These are phyloP conservation scores for Kuraishia molischiana DNA, from an alignment of 805 yeast genomes.

Conservation along the genomic window DNA sequence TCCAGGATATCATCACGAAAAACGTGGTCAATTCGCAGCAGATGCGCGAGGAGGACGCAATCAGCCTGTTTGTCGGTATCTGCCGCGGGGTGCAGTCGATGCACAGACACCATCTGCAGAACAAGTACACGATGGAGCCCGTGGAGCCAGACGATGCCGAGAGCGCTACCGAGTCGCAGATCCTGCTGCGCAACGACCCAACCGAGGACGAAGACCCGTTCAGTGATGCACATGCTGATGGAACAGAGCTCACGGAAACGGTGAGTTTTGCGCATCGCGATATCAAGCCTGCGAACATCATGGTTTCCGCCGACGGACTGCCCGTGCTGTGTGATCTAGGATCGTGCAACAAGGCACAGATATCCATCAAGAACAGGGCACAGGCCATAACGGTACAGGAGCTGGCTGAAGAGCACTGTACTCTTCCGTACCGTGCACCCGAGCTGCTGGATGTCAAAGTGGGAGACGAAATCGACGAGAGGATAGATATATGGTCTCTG, in stretches of 20 bases:
- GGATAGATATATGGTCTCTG: constrained; percentile 83
- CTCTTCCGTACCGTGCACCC: constrained; percentile 84
- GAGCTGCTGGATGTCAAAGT: constrained; percentile 74
- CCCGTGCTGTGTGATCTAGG: constrained; percentile 85
- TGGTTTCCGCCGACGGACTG: constrained; percentile 63
- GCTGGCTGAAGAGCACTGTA: constrained; percentile 74
- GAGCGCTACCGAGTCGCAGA: constrained; percentile 7
- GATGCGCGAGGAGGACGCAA: constrained; percentile 55
- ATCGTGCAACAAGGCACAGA: constrained; percentile 58
- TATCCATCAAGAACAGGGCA: constrained; percentile 44
- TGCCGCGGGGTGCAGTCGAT: constrained; percentile 67
- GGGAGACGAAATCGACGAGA: constrained; percentile 56
- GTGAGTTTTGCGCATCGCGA: constrained; percentile 80
- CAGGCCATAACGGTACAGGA: constrained; percentile 75
- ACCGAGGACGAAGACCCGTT: constrained; percentile 5
- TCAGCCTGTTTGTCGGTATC: constrained; percentile 54
- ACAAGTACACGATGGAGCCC: constrained; percentile 8
- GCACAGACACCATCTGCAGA: constrained; percentile 48
- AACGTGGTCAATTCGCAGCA: constrained; percentile 44
- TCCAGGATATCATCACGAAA: constrained; percentile 71
- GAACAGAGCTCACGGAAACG: constrained; percentile 44
- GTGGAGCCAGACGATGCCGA: constrained; percentile 2
- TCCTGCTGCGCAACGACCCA: constrained; percentile 5
- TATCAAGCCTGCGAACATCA: constrained; percentile 81
- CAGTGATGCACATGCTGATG: constrained; percentile 9